Percentiles rank a stretch among this genome's conserved stretches.
These are phyloP conservation scores for Penicillium canariense DNA, from an alignment of 495 filamentous ascomycete species.

Conservation along the genomic window DNA sequence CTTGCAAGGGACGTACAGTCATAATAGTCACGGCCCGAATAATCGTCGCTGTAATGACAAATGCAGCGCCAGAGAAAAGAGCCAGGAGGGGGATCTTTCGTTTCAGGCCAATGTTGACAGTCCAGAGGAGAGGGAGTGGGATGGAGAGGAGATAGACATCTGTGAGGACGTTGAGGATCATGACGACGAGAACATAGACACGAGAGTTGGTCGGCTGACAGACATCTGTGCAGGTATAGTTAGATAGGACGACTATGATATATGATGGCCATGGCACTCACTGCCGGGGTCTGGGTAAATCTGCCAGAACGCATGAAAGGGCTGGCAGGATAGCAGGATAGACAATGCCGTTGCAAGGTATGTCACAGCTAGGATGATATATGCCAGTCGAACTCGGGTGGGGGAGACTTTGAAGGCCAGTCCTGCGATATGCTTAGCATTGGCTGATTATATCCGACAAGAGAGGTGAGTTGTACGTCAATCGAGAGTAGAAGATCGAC, in stretches of 20 bases:
- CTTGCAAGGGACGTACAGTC: conserved; percentile 31
- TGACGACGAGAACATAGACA: conserved; percentile 31
- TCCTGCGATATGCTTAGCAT: conserved; percentile 21
- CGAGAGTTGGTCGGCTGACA: conserved; percentile 39
- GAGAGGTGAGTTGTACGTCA: conserved; percentile 41
- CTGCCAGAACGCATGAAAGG: conserved; percentile 51
- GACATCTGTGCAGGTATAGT: conserved; percentile 22
- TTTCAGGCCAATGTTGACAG: conserved; percentile 40
- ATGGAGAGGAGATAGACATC: conserved; percentile 53
- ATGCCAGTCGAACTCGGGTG: conserved; percentile 44
- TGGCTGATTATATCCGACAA: neutral
- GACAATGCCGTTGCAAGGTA: conserved; percentile 45
- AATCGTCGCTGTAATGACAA: conserved; percentile 53
- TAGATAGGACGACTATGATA: conserved; percentile 3
- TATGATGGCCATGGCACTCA: conserved; percentile 16
- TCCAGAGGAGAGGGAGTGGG: conserved; percentile 51
- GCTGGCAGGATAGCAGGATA: conserved; percentile 47
- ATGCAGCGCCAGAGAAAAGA: conserved; percentile 56
- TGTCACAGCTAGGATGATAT: conserved; percentile 42
- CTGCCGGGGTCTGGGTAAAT: conserved; percentile 52
- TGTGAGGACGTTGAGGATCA: conserved; percentile 48
- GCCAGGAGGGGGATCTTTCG: conserved; percentile 48
- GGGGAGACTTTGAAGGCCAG: conserved; percentile 41
- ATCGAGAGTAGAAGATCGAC: conserved; percentile 49
- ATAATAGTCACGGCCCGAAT: conserved; percentile 54